phyloP scores from a whole-genome alignment of 768 basidiomycete species.

The Suillus subalutaceus region DNA sequence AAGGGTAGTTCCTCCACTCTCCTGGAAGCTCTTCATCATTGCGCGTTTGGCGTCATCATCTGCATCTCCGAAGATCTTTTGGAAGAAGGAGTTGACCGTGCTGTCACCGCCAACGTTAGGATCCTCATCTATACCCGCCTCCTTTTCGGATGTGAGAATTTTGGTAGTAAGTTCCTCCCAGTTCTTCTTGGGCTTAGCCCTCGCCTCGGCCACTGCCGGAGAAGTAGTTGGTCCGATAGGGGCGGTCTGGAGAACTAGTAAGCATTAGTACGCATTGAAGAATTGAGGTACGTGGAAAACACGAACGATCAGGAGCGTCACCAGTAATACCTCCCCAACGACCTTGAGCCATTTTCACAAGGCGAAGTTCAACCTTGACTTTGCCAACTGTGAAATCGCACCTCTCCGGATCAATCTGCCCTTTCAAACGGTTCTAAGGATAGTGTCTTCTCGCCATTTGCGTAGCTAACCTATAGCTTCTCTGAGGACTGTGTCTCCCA shows the following conservation, averaged over 20 bases:
- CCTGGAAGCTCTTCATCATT: constrained; percentile 97
- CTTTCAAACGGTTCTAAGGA: constrained; percentile 79
- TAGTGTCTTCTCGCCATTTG: constrained; percentile 70
- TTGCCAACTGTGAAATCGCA: constrained; percentile 73
- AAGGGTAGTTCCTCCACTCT: constrained; percentile 93
- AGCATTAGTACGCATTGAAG: constrained; percentile 24
- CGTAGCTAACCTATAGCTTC: constrained; percentile 40
- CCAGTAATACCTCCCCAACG: constrained; percentile 80
- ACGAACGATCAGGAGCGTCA: constrained; percentile 76
- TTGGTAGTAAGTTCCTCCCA: constrained; percentile 85
- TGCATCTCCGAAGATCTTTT: constrained; percentile 86
- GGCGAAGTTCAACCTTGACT: constrained; percentile 85
- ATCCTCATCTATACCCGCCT: constrained; percentile 70
- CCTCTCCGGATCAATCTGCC: constrained; percentile 69
- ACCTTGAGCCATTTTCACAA: constrained; percentile 67
- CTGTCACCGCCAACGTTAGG: constrained; percentile 90
- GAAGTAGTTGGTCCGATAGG: constrained; percentile 35
- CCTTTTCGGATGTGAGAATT: constrained; percentile 70
- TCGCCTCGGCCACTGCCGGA: constrained; percentile 35
- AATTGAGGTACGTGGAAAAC: neutral
- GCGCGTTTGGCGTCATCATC: constrained; percentile 91
- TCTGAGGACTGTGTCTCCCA: constrained; percentile 4
- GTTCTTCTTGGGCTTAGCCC: constrained; percentile 64
- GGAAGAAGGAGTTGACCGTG: constrained; percentile 87
- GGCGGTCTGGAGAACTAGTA: constrained; percentile 12